A percentile compares a stretch with the other conserved stretches of the same genome.
Evolutionary conservation across 108 stramenopile genomes (phyloP).

Genomic region (Cyclotella atomus): DNA sequence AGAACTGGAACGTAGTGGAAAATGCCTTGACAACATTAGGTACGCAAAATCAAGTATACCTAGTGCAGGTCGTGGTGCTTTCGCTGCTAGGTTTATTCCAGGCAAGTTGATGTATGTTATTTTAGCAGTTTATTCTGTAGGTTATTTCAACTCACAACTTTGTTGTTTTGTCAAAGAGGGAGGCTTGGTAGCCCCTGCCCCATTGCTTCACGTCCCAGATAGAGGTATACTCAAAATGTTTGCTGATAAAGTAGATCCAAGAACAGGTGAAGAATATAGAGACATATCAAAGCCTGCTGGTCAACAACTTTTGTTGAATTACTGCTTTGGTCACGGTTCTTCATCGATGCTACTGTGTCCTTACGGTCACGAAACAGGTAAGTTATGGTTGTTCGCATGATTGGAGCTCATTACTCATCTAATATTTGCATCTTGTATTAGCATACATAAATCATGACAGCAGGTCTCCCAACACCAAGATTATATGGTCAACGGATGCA

Average conservation of each 20-base stretch:
- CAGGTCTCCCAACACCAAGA: slow-evolving; percentile 52
- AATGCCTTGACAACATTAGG: slow-evolving; percentile 63
- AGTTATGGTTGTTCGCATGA: not conserved
- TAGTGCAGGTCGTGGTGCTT: slow-evolving; percentile 72
- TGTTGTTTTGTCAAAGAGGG: slow-evolving; percentile 14
- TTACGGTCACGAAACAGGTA: slow-evolving; percentile 56
- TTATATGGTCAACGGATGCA: slow-evolving; percentile 38
- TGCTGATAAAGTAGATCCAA: slow-evolving; percentile 20
- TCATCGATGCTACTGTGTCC: slow-evolving; percentile 68
- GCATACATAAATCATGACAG: slow-evolving; percentile 70
- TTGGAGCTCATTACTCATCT: no score
- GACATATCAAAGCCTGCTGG: slow-evolving; percentile 31
- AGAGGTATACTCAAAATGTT: slow-evolving; percentile 55
- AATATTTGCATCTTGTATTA: not conserved
- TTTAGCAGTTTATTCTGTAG: not conserved
- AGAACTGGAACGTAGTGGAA: slow-evolving; percentile 59
- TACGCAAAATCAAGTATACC: slow-evolving; percentile 48
- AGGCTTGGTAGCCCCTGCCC: slow-evolving; percentile 25
- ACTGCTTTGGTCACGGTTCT: slow-evolving; percentile 72
- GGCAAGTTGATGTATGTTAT: slow-evolving; percentile 4
- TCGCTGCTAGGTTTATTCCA: slow-evolving; percentile 48
- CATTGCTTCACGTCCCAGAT: slow-evolving; percentile 36
- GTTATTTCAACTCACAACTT: not conserved
- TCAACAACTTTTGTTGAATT: slow-evolving; percentile 70
- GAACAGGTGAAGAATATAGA: slow-evolving; percentile 19